Evolutionary conservation across 1,284 basidiomycete species (phyloP), one percentile per base, ranked within the genome.

Genomic region (Trichosporon sp.): DNA sequence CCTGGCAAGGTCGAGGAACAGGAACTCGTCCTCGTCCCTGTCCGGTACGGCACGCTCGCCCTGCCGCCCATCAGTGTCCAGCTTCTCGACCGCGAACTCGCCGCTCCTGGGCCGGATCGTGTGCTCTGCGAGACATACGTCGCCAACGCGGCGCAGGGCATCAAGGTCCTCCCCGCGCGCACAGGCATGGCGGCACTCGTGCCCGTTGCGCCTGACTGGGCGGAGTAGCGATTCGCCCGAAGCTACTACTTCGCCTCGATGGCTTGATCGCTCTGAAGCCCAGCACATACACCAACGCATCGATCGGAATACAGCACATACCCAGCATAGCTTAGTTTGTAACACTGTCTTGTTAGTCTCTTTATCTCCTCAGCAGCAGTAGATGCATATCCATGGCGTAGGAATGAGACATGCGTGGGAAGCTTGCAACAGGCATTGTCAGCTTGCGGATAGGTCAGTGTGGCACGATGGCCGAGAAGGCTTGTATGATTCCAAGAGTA

Each of bases 61-160:
- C 67, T 79, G 2, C 78, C 78, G 1, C 58, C 65, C 3, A 68
- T 79, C 4, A 56, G 65, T 1, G 70, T 75, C 23, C 65, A 73
- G 32, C 64, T 74, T 4, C 62, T 73, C 16, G 54, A 64, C 4
- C 33, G 27, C 16, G 49, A 54, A n/a, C 27, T 54, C 19, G 25
- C 49, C 25, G 25, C 27, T 14, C 49, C 49, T 57, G 7, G 46
- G 5, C 16, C 56, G 25, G 33, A 52, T 31, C 56, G 19, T 23
- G 19, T 76, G 19, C 44, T 74, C 14, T 76, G 74, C 60, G 79
- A 80, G 70, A 76, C 78, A n/a, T 77, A 75, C 64, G 69, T 79
- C 11, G 73, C 75, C 59, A 79, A 80, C 63, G 75, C 79, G 0
- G 78, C 73, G 5, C 68, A 78, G 52, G 61, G 66, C 21, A 61